Evolutionary conservation across 768 basidiomycete species (phyloP).

Genomic region (Termitomyces sp.): DNA sequence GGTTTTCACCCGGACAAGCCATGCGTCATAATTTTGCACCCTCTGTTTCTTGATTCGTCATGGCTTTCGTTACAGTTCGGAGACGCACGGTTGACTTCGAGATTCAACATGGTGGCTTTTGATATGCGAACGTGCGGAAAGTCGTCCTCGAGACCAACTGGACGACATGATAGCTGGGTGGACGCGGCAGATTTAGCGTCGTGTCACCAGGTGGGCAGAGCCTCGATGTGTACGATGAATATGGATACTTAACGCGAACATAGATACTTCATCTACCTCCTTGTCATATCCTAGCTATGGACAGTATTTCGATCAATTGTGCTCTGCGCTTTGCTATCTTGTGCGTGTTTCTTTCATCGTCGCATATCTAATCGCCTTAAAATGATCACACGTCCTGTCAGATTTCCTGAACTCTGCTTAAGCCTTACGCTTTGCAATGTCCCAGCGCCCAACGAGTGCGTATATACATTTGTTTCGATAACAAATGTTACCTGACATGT

Average conservation of each 20-base stretch:
- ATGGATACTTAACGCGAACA: neutral
- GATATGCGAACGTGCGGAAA: conserved; percentile 64
- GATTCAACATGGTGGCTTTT: conserved; percentile 72
- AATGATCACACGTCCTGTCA: conserved; percentile 17
- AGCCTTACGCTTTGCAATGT: conserved; percentile 68
- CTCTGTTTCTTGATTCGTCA: conserved; percentile 60
- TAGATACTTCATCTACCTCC: conserved; percentile 63
- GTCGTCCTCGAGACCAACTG: conserved; percentile 48
- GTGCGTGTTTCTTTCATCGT: conserved; percentile 34
- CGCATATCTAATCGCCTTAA: neutral
- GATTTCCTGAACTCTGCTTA: conserved; percentile 68
- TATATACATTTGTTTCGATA: conserved; percentile 6
- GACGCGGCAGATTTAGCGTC: conserved; percentile 74
- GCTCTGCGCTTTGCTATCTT: conserved; percentile 62
- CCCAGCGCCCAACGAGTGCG: conserved; percentile 63
- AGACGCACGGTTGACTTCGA: conserved; percentile 52
- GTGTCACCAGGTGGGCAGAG: conserved; percentile 49
- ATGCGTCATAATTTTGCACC: conserved; percentile 64
- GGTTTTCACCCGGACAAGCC: conserved; percentile 64
- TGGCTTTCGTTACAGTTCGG: conserved; percentile 67
- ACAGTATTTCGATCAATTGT: conserved; percentile 48
- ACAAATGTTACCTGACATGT: conserved; percentile 1
- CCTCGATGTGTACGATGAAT: neutral
- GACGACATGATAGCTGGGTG: conserved; percentile 69
- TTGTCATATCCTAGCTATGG: conserved; percentile 68